These are phyloP conservation scores for Xylaria multiplex DNA, from an alignment of 2,329 filamentous ascomycete species.

Conservation along the genomic window DNA sequence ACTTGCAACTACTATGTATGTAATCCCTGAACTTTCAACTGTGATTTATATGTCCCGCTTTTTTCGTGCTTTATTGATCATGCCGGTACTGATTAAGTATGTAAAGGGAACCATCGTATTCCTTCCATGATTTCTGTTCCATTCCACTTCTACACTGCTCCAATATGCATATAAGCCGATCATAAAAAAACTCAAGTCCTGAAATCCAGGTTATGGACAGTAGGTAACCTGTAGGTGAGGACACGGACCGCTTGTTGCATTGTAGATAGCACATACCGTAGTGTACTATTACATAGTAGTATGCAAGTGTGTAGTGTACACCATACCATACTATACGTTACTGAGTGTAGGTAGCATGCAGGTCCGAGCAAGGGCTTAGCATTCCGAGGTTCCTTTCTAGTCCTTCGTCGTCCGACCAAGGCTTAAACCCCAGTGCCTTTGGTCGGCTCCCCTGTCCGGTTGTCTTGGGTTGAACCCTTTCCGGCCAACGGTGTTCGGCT, in stretches of 20 bases:
- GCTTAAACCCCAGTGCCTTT: conserved; percentile 15
- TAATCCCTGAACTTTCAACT: background rate
- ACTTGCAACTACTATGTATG: too few species aligned
- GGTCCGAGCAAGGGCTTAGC: conserved; percentile 37
- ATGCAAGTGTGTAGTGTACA: background rate
- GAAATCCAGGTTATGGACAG: conserved; percentile 41
- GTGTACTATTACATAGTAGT: too few species aligned
- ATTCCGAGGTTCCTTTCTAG: conserved; percentile 7
- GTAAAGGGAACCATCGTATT: background rate
- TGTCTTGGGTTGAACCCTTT: conserved; percentile 30
- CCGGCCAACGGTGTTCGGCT: conserved; percentile 34
- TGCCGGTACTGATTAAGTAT: conserved; percentile 1
- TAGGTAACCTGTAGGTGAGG: background rate
- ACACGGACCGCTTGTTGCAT: conserved; percentile 23
- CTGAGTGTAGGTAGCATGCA: conserved; percentile 24
- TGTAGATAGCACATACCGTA: too few species aligned
- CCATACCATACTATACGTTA: background rate
- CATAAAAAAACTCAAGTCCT: conserved; percentile 17
- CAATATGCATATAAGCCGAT: background rate
- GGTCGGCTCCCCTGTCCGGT: conserved; percentile 36
- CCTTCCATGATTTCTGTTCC: conserved; percentile 1
- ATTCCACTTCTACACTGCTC: background rate
- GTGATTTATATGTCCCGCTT: background rate
- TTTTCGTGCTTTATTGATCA: background rate
- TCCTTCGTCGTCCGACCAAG: conserved; percentile 44